A percentile compares a stretch with the other conserved stretches of the same genome.
These are phyloP conservation scores for Clonostachys chloroleuca DNA, from an alignment of 2,329 filamentous ascomycete genomes.

Conservation along the genomic window DNA sequence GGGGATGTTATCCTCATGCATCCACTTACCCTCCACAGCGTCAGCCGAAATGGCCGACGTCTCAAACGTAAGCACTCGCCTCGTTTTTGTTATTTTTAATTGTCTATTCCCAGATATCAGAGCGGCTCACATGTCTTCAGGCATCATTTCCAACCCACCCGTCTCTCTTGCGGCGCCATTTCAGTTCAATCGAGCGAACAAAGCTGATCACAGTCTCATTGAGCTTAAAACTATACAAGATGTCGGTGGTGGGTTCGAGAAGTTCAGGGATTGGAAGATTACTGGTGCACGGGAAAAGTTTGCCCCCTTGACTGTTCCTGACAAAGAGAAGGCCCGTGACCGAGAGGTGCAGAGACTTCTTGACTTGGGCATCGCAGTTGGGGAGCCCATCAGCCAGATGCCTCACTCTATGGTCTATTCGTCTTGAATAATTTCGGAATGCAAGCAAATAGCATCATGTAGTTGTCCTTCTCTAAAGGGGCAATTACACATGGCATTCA, in stretches of 20 bases:
- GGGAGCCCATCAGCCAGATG: too few species aligned
- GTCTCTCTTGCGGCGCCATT: slow-evolving; percentile 48
- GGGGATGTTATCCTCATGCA: slow-evolving; percentile 57
- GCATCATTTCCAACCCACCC: slow-evolving; percentile 55
- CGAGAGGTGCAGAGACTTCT: too few species aligned
- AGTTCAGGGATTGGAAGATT: slow-evolving; percentile 5
- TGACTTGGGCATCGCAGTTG: too few species aligned
- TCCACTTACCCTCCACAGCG: slow-evolving; percentile 55
- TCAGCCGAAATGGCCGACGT: slow-evolving; percentile 15
- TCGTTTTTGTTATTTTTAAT: neutral
- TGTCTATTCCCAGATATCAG: too few species aligned
- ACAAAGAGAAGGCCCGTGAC: too few species aligned
- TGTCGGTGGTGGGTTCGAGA: slow-evolving; percentile 2
- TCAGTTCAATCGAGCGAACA: slow-evolving; percentile 39
- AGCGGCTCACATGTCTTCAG: neutral
- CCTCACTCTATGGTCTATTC: too few species aligned
- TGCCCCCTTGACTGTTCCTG: neutral
- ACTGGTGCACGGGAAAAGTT: slow-evolving; percentile 3
- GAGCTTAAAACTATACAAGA: slow-evolving; percentile 25
- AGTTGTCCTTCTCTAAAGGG: too few species aligned
- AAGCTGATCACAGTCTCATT: slow-evolving; percentile 45
- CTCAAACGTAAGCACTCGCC: slow-evolving; percentile 16
- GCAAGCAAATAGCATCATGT: too few species aligned
- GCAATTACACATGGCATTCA: too few species aligned
- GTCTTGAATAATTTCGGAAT: too few species aligned